Base-by-base conservation (phyloP, 2,329 filamentous ascomycete genomes). In the Diaporthe vexans region DNA sequence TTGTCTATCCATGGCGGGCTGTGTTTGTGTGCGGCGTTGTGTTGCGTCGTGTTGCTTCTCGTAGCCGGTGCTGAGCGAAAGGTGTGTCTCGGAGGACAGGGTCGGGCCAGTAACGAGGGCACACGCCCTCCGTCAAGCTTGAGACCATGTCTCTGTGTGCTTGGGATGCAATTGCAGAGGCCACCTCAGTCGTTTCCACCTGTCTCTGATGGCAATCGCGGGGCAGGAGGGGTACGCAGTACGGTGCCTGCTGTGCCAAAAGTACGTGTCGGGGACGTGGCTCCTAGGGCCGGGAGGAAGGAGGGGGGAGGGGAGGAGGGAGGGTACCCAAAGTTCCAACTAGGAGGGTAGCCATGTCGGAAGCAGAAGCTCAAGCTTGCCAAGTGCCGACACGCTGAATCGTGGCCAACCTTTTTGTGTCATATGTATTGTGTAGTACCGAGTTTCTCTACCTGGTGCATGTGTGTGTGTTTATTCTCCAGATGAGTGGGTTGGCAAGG, bases 361-460 rank as follows among this genome's bases (percentile, higher is more conserved):
- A 68, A 26, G 63, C 46, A 68, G 33, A 54, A 21, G 9, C 15
- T 54, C 46, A 54, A 54, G 46, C 33, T 54, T 68, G 63, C 63
- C 63, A 68, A 68, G 48, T 68, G 48, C 63, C 63, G 46, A 33
- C 48, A 26, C 48, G 48, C 33, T 54, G 63, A 68, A 68, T 54
- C 63, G 63, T 68, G n/a, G 63, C 33, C 63, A 68, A 68, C 63
- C 63, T 68, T 40, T 65, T 68, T 52, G 63, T 68, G 63, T 40
- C 63, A 54, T 40, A 26, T 68, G 63, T 67, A 67, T 67, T 67
- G 63, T 51, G 63, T 52, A 67, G 63, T 52, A 67, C 63, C 63
- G 43, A 67, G 21, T 37, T 37, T 52, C 43, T 51, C 43, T 51
- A 33, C 29, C 29, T 33, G 29, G 29, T 33, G 29, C 29, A 33